Evolutionary conservation across 495 filamentous ascomycete genomes (phyloP).

Genomic region (Talaromyces liani): DNA sequence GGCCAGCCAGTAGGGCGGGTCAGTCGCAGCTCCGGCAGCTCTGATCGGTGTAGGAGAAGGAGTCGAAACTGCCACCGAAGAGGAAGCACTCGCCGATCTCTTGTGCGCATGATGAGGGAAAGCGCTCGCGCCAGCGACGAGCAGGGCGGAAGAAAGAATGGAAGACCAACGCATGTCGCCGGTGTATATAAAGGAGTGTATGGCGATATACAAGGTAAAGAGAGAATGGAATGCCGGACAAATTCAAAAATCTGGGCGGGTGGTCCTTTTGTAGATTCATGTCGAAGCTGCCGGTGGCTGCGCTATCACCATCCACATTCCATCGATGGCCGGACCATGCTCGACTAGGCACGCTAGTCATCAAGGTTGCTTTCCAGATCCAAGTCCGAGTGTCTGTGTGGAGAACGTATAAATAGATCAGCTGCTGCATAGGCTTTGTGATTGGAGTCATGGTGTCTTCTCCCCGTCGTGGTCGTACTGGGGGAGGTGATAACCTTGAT

Average conservation of each 20-base stretch:
- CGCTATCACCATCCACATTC: not conserved
- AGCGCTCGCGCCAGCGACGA: constrained; percentile 9
- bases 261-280: not conserved
- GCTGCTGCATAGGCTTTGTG: not conserved
- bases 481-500: not conserved
- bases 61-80: not conserved
- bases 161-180: constrained; percentile 8
- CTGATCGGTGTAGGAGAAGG: not conserved
- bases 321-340: not conserved
- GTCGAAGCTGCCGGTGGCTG: not conserved
- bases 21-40: constrained; percentile 16
- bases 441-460: not conserved
- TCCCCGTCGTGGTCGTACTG: not conserved
- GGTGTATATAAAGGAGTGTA: constrained; percentile 4
- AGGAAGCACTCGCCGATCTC: not conserved
- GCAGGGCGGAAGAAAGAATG: constrained; percentile 5
- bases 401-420: not conserved
- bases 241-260: not conserved
- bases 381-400: not conserved
- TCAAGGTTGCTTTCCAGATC: not conserved
- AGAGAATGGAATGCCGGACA: not conserved
- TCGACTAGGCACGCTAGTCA: not conserved
- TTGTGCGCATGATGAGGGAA: not conserved
- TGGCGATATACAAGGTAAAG: not conserved
- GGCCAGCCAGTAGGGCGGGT: constrained; percentile 57